Evolutionary conservation across 805 yeast genomes (phyloP).

Genomic region (Barnettozyma vustinii): DNA sequence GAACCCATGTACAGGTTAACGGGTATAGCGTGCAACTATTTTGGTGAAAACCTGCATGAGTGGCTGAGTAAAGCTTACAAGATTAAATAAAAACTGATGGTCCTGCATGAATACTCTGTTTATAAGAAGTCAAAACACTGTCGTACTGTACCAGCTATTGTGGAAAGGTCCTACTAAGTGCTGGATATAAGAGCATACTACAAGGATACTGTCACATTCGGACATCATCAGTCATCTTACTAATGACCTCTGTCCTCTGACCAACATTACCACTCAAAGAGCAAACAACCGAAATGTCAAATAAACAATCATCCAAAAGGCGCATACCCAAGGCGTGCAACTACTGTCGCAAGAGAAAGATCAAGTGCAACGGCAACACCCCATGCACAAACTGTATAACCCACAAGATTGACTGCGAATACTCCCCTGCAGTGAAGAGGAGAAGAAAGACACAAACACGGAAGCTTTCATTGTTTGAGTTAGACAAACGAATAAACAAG

Average conservation of each 20-base stretch:
- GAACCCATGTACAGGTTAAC: too few relatives aligned
- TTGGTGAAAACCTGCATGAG: too few relatives aligned
- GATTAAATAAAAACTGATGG: too few relatives aligned
- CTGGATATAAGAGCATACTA: too few relatives aligned
- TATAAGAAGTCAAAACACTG: too few relatives aligned
- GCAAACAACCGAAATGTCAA: background rate
- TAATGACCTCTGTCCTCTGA: background rate
- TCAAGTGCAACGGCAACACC: conserved; percentile 33
- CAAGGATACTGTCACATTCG: too few relatives aligned
- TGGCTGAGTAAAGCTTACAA: too few relatives aligned
- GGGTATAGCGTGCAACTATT: too few relatives aligned
- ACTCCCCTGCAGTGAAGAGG: conserved; percentile 29
- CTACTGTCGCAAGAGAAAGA: conserved; percentile 37
- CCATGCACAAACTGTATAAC: conserved; percentile 81
- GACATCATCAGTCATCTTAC: too few relatives aligned
- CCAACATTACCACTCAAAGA: background rate
- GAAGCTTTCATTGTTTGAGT: conserved; percentile 20
- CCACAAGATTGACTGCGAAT: conserved; percentile 76
- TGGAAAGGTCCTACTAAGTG: background rate
- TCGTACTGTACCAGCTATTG: too few relatives aligned
- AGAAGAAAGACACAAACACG: conserved; percentile 16
- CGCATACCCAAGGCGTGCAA: conserved; percentile 37
- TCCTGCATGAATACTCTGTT: too few relatives aligned
- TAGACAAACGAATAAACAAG: conserved; percentile 20
- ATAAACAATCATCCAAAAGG: conserved; percentile 18